Conservation (phyloP, 2,329 filamentous ascomycete genomes). For the Xylaria sp. region DNA sequence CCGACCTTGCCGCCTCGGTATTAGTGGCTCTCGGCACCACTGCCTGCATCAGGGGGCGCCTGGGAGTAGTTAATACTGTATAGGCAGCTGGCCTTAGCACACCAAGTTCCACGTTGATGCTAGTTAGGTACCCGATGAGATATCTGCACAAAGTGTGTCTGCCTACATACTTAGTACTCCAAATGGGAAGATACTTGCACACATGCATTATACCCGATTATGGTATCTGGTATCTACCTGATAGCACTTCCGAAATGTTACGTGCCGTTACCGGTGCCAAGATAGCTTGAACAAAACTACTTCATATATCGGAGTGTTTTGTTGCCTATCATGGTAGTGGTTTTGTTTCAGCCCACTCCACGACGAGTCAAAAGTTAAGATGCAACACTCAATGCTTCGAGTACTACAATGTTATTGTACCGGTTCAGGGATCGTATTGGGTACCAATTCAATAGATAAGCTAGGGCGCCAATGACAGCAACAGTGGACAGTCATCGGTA, state of each 20-base stretch:
- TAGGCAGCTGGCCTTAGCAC: not conserved
- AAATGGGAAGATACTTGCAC: not conserved
- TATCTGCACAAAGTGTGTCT: not conserved
- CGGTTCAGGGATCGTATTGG: conserved; percentile 13
- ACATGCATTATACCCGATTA: not conserved
- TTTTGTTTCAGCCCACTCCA: not conserved
- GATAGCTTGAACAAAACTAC: not conserved
- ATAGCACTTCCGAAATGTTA: no score
- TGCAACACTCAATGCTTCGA: not conserved
- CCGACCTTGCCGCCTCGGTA: conserved; percentile 31
- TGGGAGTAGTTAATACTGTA: not conserved
- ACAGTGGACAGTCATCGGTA: conserved; percentile 14
- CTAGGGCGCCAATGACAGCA: conserved; percentile 23
- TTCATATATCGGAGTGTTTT: not conserved
- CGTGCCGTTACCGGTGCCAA: no score
- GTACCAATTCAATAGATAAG: conserved; percentile 36
- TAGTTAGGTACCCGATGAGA: not conserved
- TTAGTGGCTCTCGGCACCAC: conserved; percentile 34
- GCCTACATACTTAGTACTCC: not conserved
- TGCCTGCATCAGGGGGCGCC: conserved; percentile 29
- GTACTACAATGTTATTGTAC: conserved; percentile 3
- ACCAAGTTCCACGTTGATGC: not conserved
- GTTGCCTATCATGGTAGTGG: no score
- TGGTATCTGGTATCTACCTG: no score
- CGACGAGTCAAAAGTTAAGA: not conserved